phyloP scores from a whole-genome alignment of 176 grass and related monocot genomes.

The Urochloa ruziziensis region DNA sequence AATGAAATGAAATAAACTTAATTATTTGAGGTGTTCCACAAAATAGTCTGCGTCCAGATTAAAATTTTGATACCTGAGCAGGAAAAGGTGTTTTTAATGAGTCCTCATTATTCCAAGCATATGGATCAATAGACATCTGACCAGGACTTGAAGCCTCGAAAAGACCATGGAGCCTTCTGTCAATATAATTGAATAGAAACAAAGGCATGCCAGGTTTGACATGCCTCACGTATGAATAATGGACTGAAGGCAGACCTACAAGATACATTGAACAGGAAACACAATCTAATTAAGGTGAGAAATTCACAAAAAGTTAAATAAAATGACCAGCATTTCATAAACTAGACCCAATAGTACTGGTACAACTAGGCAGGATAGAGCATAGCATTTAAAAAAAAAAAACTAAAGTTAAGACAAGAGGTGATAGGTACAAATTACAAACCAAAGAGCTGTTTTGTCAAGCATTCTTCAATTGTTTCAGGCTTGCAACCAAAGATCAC shows the following conservation, averaged over 20 bases:
- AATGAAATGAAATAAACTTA: not conserved
- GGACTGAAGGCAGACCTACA: constrained; percentile 71
- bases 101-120: constrained; percentile 88
- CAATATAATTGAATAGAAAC: constrained; percentile 91
- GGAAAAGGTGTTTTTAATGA: constrained; percentile 62
- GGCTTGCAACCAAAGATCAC: constrained; percentile 89
- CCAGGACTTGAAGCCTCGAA: constrained; percentile 80
- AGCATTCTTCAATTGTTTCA: constrained; percentile 84
- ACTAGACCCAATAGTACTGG: not conserved
- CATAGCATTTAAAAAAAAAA: constrained; percentile 18
- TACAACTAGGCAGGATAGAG: not conserved
- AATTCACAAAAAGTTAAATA: not conserved
- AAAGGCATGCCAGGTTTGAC: constrained; percentile 76
- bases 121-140: constrained; percentile 73
- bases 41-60: constrained; percentile 25
- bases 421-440: constrained; percentile 26
- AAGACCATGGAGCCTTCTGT: constrained; percentile 79
- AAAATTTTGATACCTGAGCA: constrained; percentile 65
- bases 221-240: constrained; percentile 86
- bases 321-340: not conserved
- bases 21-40: constrained; percentile 1
- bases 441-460: constrained; percentile 89
- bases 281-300: not conserved
- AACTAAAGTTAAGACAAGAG: not conserved
- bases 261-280: constrained; percentile 19